Evolutionary conservation across 768 basidiomycete genomes (phyloP), one percentile per base, ranked within the genome.

Genomic region (Clathrus columnatus): DNA sequence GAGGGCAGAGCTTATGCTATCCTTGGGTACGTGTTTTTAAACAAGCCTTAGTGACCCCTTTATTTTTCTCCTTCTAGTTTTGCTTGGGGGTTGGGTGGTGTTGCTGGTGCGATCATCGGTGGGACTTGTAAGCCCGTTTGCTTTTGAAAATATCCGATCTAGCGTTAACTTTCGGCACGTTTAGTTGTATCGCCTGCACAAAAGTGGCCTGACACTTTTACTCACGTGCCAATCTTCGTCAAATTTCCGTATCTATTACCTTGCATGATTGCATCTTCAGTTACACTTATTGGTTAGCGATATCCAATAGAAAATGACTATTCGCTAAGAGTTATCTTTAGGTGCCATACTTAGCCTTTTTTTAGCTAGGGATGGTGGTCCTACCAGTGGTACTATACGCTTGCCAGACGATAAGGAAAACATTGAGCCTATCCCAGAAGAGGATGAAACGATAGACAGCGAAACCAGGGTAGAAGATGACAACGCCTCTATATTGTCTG

Each of bases 31-130:
- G 8, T 23, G n/a, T 30, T 26, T 18, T 45, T 21, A 47, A 36
- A 29, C 27, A 20, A 45, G 44, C 49, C 41, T 36, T 43, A 2
- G 56, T 48, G 20, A 42, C 44, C 51, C 53, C 21, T 28, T 16
- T 41, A 42, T 44, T 44, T 10, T 48, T 59, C 42, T 28, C 56
- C 48, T n/a, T 54, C 27, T 55, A 91, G 87, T 10, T 96, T 95
- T 68, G 90, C 85, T 61, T 96, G 95, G 96, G 94, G 93, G 58
- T 80, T 98, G 60, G 96, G 95, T 58, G 96, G 94, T 79, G 90
- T 93, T 11, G 80, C 84, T 46, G 91, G 91, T 44, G 87, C 87
- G 46, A 85, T 93, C 51, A 77, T 94, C 27, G 92, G 90, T 59
- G 89, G 89, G 62, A 72, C 82, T 61, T 84, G 90, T 91, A 60